Conservation (phyloP, 495 filamentous ascomycete species). For the Tuber melanosporum region DNA sequence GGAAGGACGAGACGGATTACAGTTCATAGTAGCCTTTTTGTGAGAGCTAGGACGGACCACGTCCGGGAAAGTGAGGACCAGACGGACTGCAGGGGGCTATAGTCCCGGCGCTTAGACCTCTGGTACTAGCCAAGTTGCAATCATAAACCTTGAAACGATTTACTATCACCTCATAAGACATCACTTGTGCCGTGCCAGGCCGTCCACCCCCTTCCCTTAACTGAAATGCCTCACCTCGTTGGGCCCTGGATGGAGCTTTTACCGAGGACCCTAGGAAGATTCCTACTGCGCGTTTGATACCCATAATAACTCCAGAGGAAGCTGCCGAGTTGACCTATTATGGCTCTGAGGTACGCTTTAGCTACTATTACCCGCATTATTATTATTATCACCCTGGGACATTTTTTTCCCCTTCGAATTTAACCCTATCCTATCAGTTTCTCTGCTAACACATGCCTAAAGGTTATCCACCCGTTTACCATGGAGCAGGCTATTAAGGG, state of each 20-base stretch:
- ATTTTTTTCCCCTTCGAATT: not conserved
- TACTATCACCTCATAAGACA: too few relatives aligned
- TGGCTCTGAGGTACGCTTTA: conserved; percentile 57
- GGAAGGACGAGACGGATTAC: too few relatives aligned
- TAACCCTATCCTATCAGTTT: not conserved
- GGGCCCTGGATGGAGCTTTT: conserved; percentile 68
- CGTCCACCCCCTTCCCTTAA: too few relatives aligned
- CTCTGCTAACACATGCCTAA: not conserved
- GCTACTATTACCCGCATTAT: not conserved
- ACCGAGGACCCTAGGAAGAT: conserved; percentile 84
- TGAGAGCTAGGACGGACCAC: too few relatives aligned
- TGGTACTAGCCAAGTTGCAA: too few relatives aligned
- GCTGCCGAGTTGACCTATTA: conserved; percentile 90
- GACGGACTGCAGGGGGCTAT: too few relatives aligned
- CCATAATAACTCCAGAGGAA: conserved; percentile 75
- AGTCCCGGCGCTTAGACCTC: too few relatives aligned
- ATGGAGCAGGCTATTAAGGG: conserved; percentile 97
- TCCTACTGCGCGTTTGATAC: conserved; percentile 68
- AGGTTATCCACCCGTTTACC: conserved; percentile 95
- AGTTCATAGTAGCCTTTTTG: too few relatives aligned
- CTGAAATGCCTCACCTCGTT: too few relatives aligned
- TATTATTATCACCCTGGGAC: not conserved
- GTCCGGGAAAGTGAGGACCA: too few relatives aligned
- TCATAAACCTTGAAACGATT: too few relatives aligned
- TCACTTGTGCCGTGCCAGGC: too few relatives aligned